A percentile compares a stretch with the other conserved stretches of the same genome.
phyloP scores from a whole-genome alignment of 2,329 filamentous ascomycete genomes.

The Aureobasidium sp. region DNA sequence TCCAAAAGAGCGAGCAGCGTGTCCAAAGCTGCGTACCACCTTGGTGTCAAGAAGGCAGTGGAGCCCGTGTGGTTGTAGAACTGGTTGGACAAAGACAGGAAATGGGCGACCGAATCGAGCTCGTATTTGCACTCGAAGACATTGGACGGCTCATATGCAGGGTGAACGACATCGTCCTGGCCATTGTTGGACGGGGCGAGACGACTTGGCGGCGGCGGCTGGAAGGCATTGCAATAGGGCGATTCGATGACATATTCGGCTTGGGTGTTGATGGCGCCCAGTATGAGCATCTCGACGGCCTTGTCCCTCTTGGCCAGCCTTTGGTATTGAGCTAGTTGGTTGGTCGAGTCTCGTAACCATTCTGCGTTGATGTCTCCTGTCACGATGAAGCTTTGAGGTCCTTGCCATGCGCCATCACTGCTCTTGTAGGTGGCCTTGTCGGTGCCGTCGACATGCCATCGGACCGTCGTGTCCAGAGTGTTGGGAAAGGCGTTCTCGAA shows the following conservation, averaged over 20 bases:
- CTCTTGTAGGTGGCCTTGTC: slow-evolving; percentile 28
- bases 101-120: slow-evolving; percentile 88
- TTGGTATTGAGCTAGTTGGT: slow-evolving; percentile 89
- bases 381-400: slow-evolving; percentile 85
- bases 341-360: slow-evolving; percentile 87
- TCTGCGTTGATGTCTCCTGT: slow-evolving; percentile 90
- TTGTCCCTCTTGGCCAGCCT: slow-evolving; percentile 73
- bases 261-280: slow-evolving; percentile 94
- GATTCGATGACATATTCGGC: slow-evolving; percentile 89
- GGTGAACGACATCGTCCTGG: slow-evolving; percentile 78
- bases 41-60: slow-evolving; percentile 65
- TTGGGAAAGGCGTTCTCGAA: slow-evolving; percentile 96
- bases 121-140: slow-evolving; percentile 99
- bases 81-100: slow-evolving; percentile 77
- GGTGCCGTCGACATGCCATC: slow-evolving; percentile 70
- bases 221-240: slow-evolving; percentile 97
- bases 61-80: slow-evolving; percentile 76
- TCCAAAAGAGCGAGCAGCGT: slow-evolving; percentile 67
- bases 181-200: slow-evolving; percentile 67
- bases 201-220: slow-evolving; percentile 79
- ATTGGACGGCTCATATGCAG: slow-evolving; percentile 70
- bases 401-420: slow-evolving; percentile 65
- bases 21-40: slow-evolving; percentile 74
- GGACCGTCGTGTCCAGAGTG: slow-evolving; percentile 80
- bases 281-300: slow-evolving; percentile 68